These are phyloP conservation scores for Penicillium nucicola DNA, from an alignment of 495 filamentous ascomycete species.

Conservation along the genomic window DNA sequence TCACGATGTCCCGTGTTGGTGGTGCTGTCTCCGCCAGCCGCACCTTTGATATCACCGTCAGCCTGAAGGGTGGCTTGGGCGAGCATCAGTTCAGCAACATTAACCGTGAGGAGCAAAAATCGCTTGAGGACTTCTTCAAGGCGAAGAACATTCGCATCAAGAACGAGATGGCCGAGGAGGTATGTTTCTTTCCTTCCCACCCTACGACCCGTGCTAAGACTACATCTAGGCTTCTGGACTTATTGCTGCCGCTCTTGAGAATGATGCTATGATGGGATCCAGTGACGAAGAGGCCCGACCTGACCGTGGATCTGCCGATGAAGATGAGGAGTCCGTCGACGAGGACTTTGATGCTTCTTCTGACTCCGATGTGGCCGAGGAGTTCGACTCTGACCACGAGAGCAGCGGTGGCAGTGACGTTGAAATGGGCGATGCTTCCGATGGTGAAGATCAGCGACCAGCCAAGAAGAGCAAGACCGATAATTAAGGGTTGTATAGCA, in stretches of 20 bases:
- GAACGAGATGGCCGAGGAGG: slow-evolving; percentile 85
- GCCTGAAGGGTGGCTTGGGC: slow-evolving; percentile 70
- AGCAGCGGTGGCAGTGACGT: slow-evolving; percentile 71
- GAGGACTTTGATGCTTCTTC: slow-evolving; percentile 92
- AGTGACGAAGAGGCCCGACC: slow-evolving; percentile 77
- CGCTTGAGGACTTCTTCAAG: slow-evolving; percentile 94
- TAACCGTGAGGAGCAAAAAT: slow-evolving; percentile 95
- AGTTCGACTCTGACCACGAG: slow-evolving; percentile 88
- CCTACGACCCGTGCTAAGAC: slow-evolving; percentile 1
- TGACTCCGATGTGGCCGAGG: slow-evolving; percentile 94
- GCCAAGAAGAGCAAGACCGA: slow-evolving; percentile 68
- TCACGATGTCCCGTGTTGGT: slow-evolving; percentile 94
- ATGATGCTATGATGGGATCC: slow-evolving; percentile 71
- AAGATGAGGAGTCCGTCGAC: slow-evolving; percentile 90
- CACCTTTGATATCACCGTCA: slow-evolving; percentile 95
- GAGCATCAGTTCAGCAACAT: slow-evolving; percentile 98
- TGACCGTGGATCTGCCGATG: slow-evolving; percentile 88
- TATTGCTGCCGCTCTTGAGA: slow-evolving; percentile 75
- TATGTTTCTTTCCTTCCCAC: slow-evolving; percentile 29
- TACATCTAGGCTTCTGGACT: slow-evolving; percentile 52
- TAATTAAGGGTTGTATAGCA: slow-evolving; percentile 18
- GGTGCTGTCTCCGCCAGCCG: slow-evolving; percentile 90
- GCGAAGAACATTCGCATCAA: slow-evolving; percentile 89
- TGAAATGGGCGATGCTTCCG: slow-evolving; percentile 58
- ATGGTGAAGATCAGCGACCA: slow-evolving; percentile 54